Conservation (phyloP, 2,329 filamentous ascomycete species). For the Trichoderma simmonsii region DNA sequence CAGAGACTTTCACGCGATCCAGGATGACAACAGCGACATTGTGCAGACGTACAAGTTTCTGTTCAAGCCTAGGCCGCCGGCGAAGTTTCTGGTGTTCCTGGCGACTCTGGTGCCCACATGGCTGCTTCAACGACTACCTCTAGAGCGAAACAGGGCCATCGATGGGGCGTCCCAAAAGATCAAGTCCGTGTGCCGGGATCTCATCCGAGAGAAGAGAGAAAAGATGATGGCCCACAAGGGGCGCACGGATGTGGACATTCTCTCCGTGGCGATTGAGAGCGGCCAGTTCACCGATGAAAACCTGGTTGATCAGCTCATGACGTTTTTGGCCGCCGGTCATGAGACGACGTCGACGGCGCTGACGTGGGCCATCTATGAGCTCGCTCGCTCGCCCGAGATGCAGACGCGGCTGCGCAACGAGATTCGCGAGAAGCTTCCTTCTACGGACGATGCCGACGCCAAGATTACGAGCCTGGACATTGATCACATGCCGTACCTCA, state of each 20-base stretch:
- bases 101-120: constrained; percentile 60
- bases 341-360: constrained; percentile 75
- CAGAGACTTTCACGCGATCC: constrained; percentile 65
- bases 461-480: constrained; percentile 49
- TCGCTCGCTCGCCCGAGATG: constrained; percentile 62
- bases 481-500: constrained; percentile 73
- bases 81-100: constrained; percentile 56
- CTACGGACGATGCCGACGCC: constrained; percentile 35
- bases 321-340: constrained; percentile 78
- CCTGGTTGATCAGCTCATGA: constrained; percentile 87
- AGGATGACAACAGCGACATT: constrained; percentile 58
- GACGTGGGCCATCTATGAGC: constrained; percentile 70
- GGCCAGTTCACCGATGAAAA: constrained; percentile 74
- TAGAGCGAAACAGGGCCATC: constrained; percentile 68
- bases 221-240: constrained; percentile 46
- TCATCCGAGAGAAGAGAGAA: constrained; percentile 69
- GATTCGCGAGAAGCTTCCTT: constrained; percentile 59
- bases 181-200: constrained; percentile 61
- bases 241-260: constrained; percentile 63
- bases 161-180: constrained; percentile 55
- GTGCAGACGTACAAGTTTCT: constrained; percentile 54
- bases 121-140: constrained; percentile 61
- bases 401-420: constrained; percentile 67
- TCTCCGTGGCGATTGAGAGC: constrained; percentile 74
- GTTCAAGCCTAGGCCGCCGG: constrained; percentile 51